Base-by-base conservation (phyloP, 2,329 filamentous ascomycete species). In the Xylaria arbuscula region DNA sequence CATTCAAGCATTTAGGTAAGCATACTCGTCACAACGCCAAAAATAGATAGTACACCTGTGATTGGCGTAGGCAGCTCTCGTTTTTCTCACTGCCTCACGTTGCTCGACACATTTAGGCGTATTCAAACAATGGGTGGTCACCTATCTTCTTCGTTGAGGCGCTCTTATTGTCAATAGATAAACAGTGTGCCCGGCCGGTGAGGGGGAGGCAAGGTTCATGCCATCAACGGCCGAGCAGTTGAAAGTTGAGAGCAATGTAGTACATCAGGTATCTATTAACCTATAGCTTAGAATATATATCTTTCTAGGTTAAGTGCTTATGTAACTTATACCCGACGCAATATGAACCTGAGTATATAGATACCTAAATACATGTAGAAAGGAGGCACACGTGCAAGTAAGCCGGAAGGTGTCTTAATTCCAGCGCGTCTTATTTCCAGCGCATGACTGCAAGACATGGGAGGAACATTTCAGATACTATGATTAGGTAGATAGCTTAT, bases 101-200 rank as follows among this genome's bases (percentile, higher is more conserved):
- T 57, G n/a, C 22, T 57, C 38, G 45, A 32, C 38, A 57, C 55
- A 34, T 36, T 10, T 17, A 54, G 13, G 24, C 22, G n/a, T 10
- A 42, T 17, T 42, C 45, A 13, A 17, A 19, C 38, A 42, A 15
- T 9, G 19, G 36, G 54, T 24, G 54, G 34, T 28, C 13, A 42
- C 42, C 36, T 38, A 24, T 15, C 54, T 17, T 56, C 40, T 42
- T 45, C 11, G 38, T 28, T 19, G 55, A 57, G 38, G 55, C 55
- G 55, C 38, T 36, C 22, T 57, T 28, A 24, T 57, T 24, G n/a
- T 57, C 55, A 47, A 57, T 56, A 57, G 38, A 57, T 32, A 19
- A 5, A 28, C 5, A 28, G 28, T 5, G 28, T 5, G 55, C 32
- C 8, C 24, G 7, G 32, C 51, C 50, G 17, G 50, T 53, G 15